Percentiles rank a stretch among this genome's conserved stretches.
Conservation (phyloP, 305 asterid genomes). For the Striga hermonthica region DNA sequence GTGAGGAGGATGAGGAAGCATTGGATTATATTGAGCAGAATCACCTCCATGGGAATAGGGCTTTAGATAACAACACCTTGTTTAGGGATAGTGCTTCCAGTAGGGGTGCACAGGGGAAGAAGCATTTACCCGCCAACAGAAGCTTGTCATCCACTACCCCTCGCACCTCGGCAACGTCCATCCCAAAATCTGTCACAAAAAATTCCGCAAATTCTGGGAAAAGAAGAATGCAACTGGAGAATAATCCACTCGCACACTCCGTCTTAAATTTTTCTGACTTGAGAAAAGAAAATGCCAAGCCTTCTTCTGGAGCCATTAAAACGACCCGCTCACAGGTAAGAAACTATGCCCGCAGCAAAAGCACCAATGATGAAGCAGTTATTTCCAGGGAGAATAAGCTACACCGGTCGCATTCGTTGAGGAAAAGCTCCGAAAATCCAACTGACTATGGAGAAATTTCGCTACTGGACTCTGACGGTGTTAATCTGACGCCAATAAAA, state of each 20-base stretch:
- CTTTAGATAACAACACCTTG: conserved; percentile 41
- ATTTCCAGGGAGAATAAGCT: conserved; percentile 53
- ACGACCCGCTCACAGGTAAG: conserved; percentile 44
- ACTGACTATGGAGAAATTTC: conserved; percentile 45
- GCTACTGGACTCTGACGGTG: conserved; percentile 41
- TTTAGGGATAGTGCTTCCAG: conserved; percentile 39
- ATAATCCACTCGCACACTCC: conserved; percentile 57
- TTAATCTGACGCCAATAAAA: conserved; percentile 36
- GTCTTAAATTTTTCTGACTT: conserved; percentile 40
- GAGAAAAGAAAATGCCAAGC: conserved; percentile 69
- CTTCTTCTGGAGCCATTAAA: conserved; percentile 59
- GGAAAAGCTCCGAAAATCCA: conserved; percentile 47
- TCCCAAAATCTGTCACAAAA: conserved; percentile 47
- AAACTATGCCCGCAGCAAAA: conserved; percentile 56
- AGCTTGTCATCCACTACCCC: conserved; percentile 43
- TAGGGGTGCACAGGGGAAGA: conserved; percentile 43
- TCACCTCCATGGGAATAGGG: conserved; percentile 39
- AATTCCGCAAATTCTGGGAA: conserved; percentile 45
- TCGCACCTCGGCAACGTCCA: conserved; percentile 46
- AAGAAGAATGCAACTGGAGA: conserved; percentile 55
- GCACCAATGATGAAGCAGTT: conserved; percentile 43
- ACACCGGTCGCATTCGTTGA: conserved; percentile 43
- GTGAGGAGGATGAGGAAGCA: conserved; percentile 52
- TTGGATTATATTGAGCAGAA: conserved; percentile 41
- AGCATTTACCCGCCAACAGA: conserved; percentile 40